Base-by-base conservation (phyloP, 225 moss, liverwort and hornwort genomes). In the Takakia lepidozioides region DNA sequence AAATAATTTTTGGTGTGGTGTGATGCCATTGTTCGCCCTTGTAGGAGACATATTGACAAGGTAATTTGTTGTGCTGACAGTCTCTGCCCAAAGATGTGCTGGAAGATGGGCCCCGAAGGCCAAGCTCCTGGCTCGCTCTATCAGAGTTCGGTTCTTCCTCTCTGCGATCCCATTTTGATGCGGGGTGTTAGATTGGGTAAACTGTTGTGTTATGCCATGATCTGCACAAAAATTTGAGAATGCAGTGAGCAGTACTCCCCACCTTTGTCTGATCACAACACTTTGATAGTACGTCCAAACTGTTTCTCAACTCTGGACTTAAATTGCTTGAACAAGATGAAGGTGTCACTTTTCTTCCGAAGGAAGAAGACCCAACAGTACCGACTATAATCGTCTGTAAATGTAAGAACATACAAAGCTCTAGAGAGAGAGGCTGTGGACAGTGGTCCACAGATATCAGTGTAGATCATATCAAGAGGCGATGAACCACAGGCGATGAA, bases 201-300 rank as follows among this genome's bases (percentile, higher is more conserved):
- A 43, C 27, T 55, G 54, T 29, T 29, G 25, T 25, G 5, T 8
- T 10, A 55, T 42, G 23, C 40, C 54, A 19, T 55, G 54, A 19
- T 41, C 40, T 19, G 17, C 27, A 43, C 54, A 55, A 14, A 18
- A 43, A 3, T 37, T 5, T 2, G 13, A 2, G 15, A 53, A 55
- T 8, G 8, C 39, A 4, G 1, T 42, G 23, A 42, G 5, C 15
- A 41, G n/a, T 55, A 43, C 27, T 55, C 42, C 2, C 55, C 55
- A 25, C 55, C 55, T 15, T 44, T 55, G n/a, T 43, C 42, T 2
- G 5, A 27, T 2, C 41, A 15, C 18, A 43, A 22, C 3, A 19
- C 0, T 26, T 41, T 44, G 18, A 55, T 15, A 1, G 2, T 10
- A 8, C 6, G 10, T 5, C 14, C 20, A 44, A 28, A 19, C 27